Conservation (phyloP, 116 monocot species). For the Cymodocea nodosa region DNA sequence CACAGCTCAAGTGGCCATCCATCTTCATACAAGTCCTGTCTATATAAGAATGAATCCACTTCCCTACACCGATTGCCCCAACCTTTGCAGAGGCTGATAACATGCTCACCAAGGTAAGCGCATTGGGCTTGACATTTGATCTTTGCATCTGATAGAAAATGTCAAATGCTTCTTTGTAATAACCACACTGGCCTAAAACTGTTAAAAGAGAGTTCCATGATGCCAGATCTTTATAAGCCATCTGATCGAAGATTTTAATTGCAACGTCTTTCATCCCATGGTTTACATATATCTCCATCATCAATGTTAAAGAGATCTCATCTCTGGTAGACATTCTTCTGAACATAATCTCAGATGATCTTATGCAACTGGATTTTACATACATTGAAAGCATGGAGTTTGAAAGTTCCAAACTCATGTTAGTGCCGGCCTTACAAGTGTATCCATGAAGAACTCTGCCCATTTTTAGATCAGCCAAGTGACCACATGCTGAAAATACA, state of each 20-base stretch:
- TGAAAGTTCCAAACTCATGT: slow-evolving; percentile 19
- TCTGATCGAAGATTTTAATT: slow-evolving; percentile 13
- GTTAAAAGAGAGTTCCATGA: slow-evolving; percentile 41
- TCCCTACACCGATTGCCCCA: slow-evolving; percentile 14
- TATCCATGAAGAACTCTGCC: slow-evolving; percentile 26
- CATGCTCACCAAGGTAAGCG: slow-evolving; percentile 18
- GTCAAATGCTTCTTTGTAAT: slow-evolving; percentile 16
- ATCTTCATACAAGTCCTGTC: slow-evolving; percentile 3
- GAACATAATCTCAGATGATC: slow-evolving; percentile 17
- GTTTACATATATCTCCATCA: slow-evolving; percentile 25
- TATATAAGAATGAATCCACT: slow-evolving; percentile 19
- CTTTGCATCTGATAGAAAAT: slow-evolving; percentile 21
- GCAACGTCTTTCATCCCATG: slow-evolving; percentile 18
- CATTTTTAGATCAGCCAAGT: slow-evolving; percentile 4
- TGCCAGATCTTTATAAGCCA: slow-evolving; percentile 26
- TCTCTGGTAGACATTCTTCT: slow-evolving; percentile 16
- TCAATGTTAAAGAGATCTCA: slow-evolving; percentile 31
- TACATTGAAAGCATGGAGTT: slow-evolving; percentile 29
- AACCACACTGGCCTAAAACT: slow-evolving; percentile 16
- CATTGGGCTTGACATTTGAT: slow-evolving; percentile 11
- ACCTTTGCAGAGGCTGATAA: slow-evolving; percentile 17
- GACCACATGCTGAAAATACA: slow-evolving; percentile 14
- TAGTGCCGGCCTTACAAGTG: slow-evolving; percentile 16
- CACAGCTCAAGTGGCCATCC: slow-evolving; percentile 23
- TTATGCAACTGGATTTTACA: slow-evolving; percentile 22